A percentile compares a stretch with the other conserved stretches of the same genome.
These are phyloP conservation scores for Laburnicola sp. DNA, from an alignment of 2,329 filamentous ascomycete genomes.

Conservation along the genomic window DNA sequence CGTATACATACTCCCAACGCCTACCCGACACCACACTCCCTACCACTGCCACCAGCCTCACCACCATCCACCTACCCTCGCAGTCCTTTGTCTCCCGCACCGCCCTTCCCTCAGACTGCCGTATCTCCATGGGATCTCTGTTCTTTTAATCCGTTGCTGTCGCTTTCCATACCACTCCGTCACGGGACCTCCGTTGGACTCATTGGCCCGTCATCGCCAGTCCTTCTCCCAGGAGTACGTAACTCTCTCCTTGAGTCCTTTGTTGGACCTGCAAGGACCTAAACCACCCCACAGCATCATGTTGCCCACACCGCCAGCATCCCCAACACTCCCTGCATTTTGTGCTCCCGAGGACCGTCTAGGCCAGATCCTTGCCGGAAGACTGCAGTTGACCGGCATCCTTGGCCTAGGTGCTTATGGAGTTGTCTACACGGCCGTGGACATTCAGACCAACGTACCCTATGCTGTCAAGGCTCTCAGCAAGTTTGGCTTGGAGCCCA, in stretches of 20 bases:
- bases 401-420: conserved; percentile 95
- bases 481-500: conserved; percentile 86
- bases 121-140: conserved; percentile 14
- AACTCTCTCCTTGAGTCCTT: conserved; percentile 46
- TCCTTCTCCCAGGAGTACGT: conserved; percentile 25
- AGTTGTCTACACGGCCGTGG: conserved; percentile 88
- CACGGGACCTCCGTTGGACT: conserved; percentile 11
- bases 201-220: conserved; percentile 11
- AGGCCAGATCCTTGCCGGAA: conserved; percentile 79
- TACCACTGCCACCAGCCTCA: conserved; percentile 18
- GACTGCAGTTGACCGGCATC: conserved; percentile 80
- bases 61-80: conserved; percentile 13
- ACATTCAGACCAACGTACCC: conserved; percentile 75
- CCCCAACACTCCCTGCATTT: conserved; percentile 50
- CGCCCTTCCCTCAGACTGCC: conserved; percentile 8
- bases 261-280: conserved; percentile 46
- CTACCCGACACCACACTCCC: conserved; percentile 25
- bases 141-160: conserved; percentile 23
- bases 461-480: conserved; percentile 98
- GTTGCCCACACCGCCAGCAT: conserved; percentile 56
- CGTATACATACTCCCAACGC: conserved; percentile 17
- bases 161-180: conserved; percentile 10
- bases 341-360: conserved; percentile 76
- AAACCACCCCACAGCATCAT: conserved; percentile 39
- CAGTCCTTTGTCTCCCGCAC: conserved; percentile 16